phyloP scores from a whole-genome alignment of 1,284 basidiomycete genomes.

The Puccinia novopanici region DNA sequence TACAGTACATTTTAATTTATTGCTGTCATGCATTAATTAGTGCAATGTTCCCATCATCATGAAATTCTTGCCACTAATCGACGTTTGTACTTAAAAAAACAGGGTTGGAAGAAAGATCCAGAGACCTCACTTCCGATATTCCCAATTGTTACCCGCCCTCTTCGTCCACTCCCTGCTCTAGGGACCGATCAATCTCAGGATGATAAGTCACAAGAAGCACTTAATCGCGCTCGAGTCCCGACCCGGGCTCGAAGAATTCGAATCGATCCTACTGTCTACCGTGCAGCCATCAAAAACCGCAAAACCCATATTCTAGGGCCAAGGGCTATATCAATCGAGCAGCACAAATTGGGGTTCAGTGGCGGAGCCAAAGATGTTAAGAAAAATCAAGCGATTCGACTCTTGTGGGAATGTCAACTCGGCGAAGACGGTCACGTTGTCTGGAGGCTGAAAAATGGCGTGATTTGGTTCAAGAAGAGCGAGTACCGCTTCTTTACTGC shows the following conservation, averaged over 20 bases:
- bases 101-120: slow-evolving; percentile 52
- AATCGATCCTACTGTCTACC: slow-evolving; percentile 47
- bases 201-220: not conserved
- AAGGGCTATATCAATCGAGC: slow-evolving; percentile 48
- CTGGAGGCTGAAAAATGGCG: slow-evolving; percentile 28
- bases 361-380: slow-evolving; percentile 46
- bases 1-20: slow-evolving; percentile 6
- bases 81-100: not conserved
- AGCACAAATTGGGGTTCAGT: slow-evolving; percentile 34
- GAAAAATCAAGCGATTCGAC: slow-evolving; percentile 30
- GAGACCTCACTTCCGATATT: slow-evolving; percentile 50
- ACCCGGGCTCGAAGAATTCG: slow-evolving; percentile 40
- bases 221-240: not conserved
- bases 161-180: slow-evolving; percentile 29
- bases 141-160: slow-evolving; percentile 45
- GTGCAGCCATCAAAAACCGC: slow-evolving; percentile 45
- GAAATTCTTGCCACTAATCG: not conserved
- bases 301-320: slow-evolving; percentile 48
- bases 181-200: not conserved
- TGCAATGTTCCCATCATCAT: not conserved
- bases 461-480: slow-evolving; percentile 29
- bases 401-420: slow-evolving; percentile 41
- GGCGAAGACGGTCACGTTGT: slow-evolving; percentile 29
- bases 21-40: not conserved
- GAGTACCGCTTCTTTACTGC: slow-evolving; percentile 11